Conservation (phyloP, 495 filamentous ascomycete species). For the Penicillium paradoxum region DNA sequence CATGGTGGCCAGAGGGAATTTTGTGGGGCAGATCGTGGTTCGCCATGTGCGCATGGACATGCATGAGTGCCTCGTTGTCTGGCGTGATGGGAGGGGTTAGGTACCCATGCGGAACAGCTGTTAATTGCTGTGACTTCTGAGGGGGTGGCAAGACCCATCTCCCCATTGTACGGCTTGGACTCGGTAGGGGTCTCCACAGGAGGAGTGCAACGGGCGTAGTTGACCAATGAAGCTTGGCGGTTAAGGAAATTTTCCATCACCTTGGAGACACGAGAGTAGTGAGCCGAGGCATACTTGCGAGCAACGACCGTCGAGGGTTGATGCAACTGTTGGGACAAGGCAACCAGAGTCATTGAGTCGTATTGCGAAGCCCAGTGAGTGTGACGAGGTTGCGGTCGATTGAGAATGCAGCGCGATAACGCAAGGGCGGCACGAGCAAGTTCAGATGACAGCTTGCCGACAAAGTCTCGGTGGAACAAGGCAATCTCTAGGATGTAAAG, state of each 20-base stretch:
- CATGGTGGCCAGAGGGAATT: slow-evolving; percentile 19
- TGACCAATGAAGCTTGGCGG: slow-evolving; percentile 70
- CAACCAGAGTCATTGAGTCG: slow-evolving; percentile 71
- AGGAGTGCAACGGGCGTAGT: slow-evolving; percentile 65
- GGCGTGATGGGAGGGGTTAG: slow-evolving; percentile 95
- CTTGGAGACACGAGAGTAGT: slow-evolving; percentile 74
- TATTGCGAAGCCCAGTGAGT: slow-evolving; percentile 78
- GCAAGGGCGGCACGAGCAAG: slow-evolving; percentile 85
- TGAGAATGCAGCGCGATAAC: slow-evolving; percentile 80
- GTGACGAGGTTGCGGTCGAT: slow-evolving; percentile 66
- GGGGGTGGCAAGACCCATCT: slow-evolving; percentile 69
- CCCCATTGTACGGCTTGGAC: slow-evolving; percentile 48
- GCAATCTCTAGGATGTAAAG: slow-evolving; percentile 92
- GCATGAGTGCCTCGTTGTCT: slow-evolving; percentile 60
- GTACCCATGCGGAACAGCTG: slow-evolving; percentile 70
- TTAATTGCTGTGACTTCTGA: slow-evolving; percentile 66
- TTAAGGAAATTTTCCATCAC: slow-evolving; percentile 82
- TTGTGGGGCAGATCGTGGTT: slow-evolving; percentile 26
- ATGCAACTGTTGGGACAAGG: slow-evolving; percentile 79
- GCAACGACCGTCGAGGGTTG: slow-evolving; percentile 80
- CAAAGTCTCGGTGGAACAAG: slow-evolving; percentile 93
- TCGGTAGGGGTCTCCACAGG: slow-evolving; percentile 57
- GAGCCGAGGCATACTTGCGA: slow-evolving; percentile 79
- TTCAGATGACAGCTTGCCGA: slow-evolving; percentile 80
- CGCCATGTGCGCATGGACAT: slow-evolving; percentile 23